Percentiles rank a stretch among this genome's conserved stretches.
These are phyloP conservation scores for Aspergillus nanangensis DNA, from an alignment of 495 filamentous ascomycete species.

Conservation along the genomic window DNA sequence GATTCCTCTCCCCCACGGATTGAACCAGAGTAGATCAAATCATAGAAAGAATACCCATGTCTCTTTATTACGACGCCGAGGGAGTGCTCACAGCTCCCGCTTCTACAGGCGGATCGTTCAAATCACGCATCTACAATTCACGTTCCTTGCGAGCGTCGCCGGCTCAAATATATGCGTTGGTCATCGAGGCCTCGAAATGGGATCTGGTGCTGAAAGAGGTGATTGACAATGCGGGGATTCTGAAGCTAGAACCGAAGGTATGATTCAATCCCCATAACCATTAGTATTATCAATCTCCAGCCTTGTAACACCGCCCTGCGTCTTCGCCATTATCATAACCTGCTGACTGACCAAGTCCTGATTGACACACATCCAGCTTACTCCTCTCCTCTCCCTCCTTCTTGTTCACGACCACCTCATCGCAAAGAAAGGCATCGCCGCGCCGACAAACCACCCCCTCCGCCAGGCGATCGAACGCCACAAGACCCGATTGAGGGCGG, in stretches of 20 bases:
- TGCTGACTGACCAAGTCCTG: slow-evolving; percentile 42
- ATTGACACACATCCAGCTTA: slow-evolving; percentile 53
- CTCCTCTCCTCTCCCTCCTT: slow-evolving; percentile 72
- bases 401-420: slow-evolving; percentile 85
- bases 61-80: slow-evolving; percentile 91
- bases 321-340: slow-evolving; percentile 1
- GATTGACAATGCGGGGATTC: slow-evolving; percentile 67
- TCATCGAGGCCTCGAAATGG: slow-evolving; percentile 86
- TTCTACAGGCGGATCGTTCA: slow-evolving; percentile 70
- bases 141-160: slow-evolving; percentile 67
- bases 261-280: slow-evolving; percentile 2
- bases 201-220: slow-evolving; percentile 78
- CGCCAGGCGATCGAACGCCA: slow-evolving; percentile 70
- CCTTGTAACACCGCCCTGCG: not conserved
- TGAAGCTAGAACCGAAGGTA: slow-evolving; percentile 80
- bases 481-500: slow-evolving; percentile 73
- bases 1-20: not conserved
- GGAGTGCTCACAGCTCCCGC: slow-evolving; percentile 58
- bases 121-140: slow-evolving; percentile 68
- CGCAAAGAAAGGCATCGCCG: slow-evolving; percentile 72
- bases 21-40: not conserved
- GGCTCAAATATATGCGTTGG: slow-evolving; percentile 80
- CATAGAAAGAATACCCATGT: slow-evolving; percentile 51
- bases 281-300: too few species aligned
- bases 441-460: slow-evolving; percentile 71